Conservation (phyloP, 2,329 filamentous ascomycete species). For the Beauveria bassiana region DNA sequence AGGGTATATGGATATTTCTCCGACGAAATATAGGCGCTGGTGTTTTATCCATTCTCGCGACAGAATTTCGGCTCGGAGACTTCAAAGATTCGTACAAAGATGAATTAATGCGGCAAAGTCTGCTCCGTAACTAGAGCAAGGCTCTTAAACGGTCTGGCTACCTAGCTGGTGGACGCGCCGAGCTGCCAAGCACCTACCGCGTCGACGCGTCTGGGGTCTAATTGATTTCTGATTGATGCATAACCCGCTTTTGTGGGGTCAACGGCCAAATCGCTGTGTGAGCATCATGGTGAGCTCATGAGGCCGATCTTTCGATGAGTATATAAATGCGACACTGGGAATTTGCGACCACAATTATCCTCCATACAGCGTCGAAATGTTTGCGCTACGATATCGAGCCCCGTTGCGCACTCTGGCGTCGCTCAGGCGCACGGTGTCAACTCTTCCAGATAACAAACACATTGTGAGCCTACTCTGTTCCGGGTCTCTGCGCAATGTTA, state of each 20-base stretch:
- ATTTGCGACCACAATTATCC: neutral
- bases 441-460: conserved; percentile 41
- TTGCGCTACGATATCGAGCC: neutral
- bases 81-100: neutral
- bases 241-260: conserved; percentile 14
- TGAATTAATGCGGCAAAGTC: neutral
- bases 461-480: conserved; percentile 37
- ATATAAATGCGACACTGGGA: neutral
- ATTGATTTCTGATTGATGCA: conserved; percentile 26
- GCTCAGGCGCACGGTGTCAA: conserved; percentile 32
- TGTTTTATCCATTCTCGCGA: conserved; percentile 29
- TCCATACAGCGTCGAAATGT: neutral
- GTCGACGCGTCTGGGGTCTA: conserved; percentile 28
- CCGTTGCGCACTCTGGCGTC: neutral
- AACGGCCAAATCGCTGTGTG: neutral
- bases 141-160: neutral
- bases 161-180: conserved; percentile 2
- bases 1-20: conserved; percentile 24
- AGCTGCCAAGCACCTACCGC: conserved; percentile 21
- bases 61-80: neutral
- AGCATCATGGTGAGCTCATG: conserved; percentile 8
- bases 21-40: conserved; percentile 31
- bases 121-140: neutral
- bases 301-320: neutral
- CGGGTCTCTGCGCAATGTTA: conserved; percentile 4